Conservation (phyloP, 106 monocot species). For the Allium fistulosum region DNA sequence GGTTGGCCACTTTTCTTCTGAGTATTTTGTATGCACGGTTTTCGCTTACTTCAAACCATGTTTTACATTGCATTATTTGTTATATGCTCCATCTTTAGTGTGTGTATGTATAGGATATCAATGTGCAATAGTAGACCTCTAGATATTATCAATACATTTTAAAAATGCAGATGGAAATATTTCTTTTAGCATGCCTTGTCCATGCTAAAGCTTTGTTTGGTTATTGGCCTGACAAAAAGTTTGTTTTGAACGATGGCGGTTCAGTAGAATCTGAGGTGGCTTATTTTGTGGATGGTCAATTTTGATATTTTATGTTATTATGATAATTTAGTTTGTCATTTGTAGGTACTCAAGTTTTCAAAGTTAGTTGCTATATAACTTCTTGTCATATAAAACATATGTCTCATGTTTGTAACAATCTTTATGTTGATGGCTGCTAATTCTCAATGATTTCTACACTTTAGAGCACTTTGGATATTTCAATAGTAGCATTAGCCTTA, state of each 20-base stretch:
- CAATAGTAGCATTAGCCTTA: conserved; percentile 1
- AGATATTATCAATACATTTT: no score
- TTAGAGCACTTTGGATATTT: conserved; percentile 42
- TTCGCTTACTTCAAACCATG: no score
- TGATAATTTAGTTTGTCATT: conserved; percentile 59
- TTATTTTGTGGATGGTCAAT: conserved; percentile 88
- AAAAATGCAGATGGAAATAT: conserved; percentile 51
- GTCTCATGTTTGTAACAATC: neutral
- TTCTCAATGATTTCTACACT: neutral
- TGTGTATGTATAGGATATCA: no score
- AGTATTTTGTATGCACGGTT: no score
- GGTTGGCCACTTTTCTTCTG: no score
- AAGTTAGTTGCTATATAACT: neutral
- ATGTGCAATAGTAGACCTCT: no score
- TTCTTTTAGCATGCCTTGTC: conserved; percentile 46
- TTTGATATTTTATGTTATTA: conserved; percentile 50
- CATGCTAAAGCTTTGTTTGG: conserved; percentile 91
- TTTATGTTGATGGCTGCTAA: neutral
- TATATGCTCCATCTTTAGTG: no score
- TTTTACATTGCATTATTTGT: no score
- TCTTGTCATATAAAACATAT: neutral
- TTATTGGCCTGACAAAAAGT: conserved; percentile 86
- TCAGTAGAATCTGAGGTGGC: conserved; percentile 61
- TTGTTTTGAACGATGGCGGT: conserved; percentile 80
- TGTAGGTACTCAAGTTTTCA: no score